Conservation (phyloP, 148 eudicot genomes). For the Amaranthus palmeri region DNA sequence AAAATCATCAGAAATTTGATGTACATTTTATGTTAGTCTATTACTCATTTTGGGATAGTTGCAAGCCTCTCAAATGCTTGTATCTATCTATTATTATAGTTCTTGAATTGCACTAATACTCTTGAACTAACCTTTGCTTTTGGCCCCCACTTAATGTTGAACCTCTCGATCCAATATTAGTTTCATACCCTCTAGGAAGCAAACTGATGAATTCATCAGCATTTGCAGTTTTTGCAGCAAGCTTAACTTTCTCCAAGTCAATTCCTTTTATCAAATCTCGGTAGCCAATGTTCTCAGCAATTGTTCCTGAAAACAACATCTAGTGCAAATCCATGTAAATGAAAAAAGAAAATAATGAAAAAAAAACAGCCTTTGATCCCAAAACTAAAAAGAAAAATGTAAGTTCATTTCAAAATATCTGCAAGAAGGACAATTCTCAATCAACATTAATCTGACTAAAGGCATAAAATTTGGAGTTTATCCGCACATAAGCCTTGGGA, state of each 20-base stretch:
- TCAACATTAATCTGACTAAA: too few species aligned
- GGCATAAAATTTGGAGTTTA: too few species aligned
- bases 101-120: neutral
- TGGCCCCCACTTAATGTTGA: slow-evolving; percentile 93
- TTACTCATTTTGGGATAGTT: too few species aligned
- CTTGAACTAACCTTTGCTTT: slow-evolving; percentile 67
- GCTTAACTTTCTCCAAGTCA: slow-evolving; percentile 72
- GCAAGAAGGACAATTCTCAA: too few species aligned
- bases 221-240: slow-evolving; percentile 82
- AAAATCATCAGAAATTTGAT: too few species aligned
- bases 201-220: slow-evolving; percentile 80
- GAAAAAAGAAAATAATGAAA: slow-evolving; percentile 8
- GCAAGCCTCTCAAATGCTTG: too few species aligned
- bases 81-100: too few species aligned
- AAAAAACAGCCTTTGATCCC: neutral
- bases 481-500: too few species aligned
- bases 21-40: too few species aligned
- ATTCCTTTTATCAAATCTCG: slow-evolving; percentile 62
- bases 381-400: neutral
- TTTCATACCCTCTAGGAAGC: slow-evolving; percentile 68
- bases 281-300: slow-evolving; percentile 92
- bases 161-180: slow-evolving; percentile 81
- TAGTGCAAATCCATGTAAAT: slow-evolving; percentile 28
- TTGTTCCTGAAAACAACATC: slow-evolving; percentile 86
- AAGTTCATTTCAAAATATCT: too few species aligned